Conservation (phyloP, 768 basidiomycete species). For the Naganishia onofrii region DNA sequence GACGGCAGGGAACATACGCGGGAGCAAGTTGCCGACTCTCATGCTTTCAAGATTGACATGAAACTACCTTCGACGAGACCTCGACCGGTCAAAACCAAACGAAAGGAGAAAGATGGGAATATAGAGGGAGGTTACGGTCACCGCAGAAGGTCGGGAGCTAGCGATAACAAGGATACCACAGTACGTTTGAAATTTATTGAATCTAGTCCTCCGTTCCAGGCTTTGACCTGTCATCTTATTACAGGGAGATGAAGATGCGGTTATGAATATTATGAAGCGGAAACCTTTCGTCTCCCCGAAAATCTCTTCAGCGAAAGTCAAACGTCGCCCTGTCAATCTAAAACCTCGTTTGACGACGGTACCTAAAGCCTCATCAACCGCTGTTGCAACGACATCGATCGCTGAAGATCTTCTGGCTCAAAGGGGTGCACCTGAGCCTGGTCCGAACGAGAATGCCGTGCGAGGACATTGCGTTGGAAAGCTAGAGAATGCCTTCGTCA, state of each 20-base stretch:
- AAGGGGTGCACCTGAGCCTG: conserved; percentile 5
- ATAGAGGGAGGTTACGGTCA: background rate
- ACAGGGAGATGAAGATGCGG: conserved; percentile 14
- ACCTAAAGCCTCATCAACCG: background rate
- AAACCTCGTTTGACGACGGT: background rate
- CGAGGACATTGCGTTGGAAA: conserved; percentile 9
- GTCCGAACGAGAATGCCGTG: conserved; percentile 6
- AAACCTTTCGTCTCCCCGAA: conserved; percentile 8
- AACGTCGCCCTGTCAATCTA: background rate
- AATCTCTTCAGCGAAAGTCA: background rate
- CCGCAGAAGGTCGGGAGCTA: background rate
- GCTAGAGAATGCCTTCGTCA: conserved; percentile 16
- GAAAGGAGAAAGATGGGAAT: conserved; percentile 1
- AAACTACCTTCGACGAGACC: background rate
- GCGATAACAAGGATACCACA: conserved; percentile 8
- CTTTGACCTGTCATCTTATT: background rate
- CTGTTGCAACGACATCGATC: conserved; percentile 39
- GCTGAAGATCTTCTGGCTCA: conserved; percentile 8
- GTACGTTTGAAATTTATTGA: background rate
- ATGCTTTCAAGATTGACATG: background rate
- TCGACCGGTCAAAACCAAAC: background rate
- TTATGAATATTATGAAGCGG: background rate
- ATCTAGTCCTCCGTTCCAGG: background rate
- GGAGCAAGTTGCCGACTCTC: background rate
- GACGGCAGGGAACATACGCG: background rate